phyloP scores from a whole-genome alignment of 768 basidiomycete genomes.

The Boletus sp. region DNA sequence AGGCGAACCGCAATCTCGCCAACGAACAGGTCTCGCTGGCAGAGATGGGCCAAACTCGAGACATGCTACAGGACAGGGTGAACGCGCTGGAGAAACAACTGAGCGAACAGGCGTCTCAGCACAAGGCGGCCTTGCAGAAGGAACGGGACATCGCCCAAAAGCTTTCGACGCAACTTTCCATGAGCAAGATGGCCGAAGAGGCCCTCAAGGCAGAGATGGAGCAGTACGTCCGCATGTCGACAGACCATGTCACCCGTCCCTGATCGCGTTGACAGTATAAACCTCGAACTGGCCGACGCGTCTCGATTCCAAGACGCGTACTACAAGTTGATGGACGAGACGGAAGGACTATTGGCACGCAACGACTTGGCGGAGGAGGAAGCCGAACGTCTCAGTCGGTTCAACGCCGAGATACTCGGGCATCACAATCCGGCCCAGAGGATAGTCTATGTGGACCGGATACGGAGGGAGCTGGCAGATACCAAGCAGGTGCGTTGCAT shows the following conservation, averaged over 20 bases:
- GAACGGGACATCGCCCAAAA: conserved; percentile 48
- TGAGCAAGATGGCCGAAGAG: conserved; percentile 63
- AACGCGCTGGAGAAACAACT: conserved; percentile 28
- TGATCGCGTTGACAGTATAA: conserved; percentile 34
- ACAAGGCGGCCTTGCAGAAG: conserved; percentile 40
- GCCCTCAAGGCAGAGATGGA: conserved; percentile 67
- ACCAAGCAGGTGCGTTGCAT: conserved; percentile 75
- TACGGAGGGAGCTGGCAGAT: conserved; percentile 77
- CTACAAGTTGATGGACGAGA: conserved; percentile 57
- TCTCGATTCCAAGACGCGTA: conserved; percentile 74
- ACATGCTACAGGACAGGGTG: conserved; percentile 28
- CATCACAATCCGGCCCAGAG: conserved; percentile 84
- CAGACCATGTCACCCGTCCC: background rate
- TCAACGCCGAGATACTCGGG: conserved; percentile 84
- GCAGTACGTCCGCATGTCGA: conserved; percentile 44
- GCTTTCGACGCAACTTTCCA: conserved; percentile 49
- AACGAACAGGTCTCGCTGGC: conserved; percentile 21
- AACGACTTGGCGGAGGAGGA: conserved; percentile 83
- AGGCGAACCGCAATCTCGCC: conserved; percentile 19
- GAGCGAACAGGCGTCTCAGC: conserved; percentile 31
- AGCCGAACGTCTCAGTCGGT: conserved; percentile 66
- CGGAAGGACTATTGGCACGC: conserved; percentile 60
- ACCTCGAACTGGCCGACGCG: conserved; percentile 54
- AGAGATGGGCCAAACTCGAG: conserved; percentile 18
- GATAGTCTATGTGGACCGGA: conserved; percentile 83